These are phyloP conservation scores for Starmerella floris DNA, from an alignment of 805 yeast genomes.

Conservation along the genomic window DNA sequence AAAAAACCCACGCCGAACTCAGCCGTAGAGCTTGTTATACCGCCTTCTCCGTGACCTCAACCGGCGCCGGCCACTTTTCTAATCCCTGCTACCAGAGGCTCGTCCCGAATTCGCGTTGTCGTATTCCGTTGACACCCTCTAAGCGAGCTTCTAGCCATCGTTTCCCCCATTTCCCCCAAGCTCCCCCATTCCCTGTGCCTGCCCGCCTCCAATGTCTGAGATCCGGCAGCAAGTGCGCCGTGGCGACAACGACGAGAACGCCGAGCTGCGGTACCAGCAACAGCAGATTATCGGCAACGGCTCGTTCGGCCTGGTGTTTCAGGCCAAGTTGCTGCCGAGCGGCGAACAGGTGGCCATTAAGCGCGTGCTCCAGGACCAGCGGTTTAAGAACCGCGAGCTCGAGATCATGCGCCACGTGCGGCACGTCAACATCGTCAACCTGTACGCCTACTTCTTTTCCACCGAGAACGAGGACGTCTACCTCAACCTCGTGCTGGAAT, in stretches of 20 bases:
- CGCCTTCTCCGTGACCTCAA: too few relatives aligned
- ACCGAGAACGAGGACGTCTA: constrained; percentile 72
- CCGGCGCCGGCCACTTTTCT: too few relatives aligned
- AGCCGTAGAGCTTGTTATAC: too few relatives aligned
- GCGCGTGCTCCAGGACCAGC: constrained; percentile 87
- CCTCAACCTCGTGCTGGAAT: constrained; percentile 79
- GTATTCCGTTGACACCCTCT: too few relatives aligned
- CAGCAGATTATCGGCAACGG: constrained; percentile 95
- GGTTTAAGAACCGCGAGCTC: constrained; percentile 91
- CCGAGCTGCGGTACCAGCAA: constrained; percentile 60
- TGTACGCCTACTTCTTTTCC: constrained; percentile 75
- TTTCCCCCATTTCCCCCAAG: too few relatives aligned
- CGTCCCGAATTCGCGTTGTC: too few relatives aligned
- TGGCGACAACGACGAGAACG: constrained; percentile 52
- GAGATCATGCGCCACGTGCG: constrained; percentile 86
- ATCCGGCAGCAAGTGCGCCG: constrained; percentile 55
- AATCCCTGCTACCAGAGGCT: too few relatives aligned
- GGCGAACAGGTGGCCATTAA: constrained; percentile 82
- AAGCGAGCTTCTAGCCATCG: too few relatives aligned
- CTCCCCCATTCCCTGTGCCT: not conserved
- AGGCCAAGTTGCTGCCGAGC: constrained; percentile 60
- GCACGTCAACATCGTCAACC: constrained; percentile 77
- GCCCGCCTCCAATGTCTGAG: constrained; percentile 12
- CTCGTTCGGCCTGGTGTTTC: constrained; percentile 97
- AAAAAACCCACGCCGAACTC: too few relatives aligned